phyloP scores from a whole-genome alignment of 2,329 filamentous ascomycete genomes.

The Onygenales sp. region DNA sequence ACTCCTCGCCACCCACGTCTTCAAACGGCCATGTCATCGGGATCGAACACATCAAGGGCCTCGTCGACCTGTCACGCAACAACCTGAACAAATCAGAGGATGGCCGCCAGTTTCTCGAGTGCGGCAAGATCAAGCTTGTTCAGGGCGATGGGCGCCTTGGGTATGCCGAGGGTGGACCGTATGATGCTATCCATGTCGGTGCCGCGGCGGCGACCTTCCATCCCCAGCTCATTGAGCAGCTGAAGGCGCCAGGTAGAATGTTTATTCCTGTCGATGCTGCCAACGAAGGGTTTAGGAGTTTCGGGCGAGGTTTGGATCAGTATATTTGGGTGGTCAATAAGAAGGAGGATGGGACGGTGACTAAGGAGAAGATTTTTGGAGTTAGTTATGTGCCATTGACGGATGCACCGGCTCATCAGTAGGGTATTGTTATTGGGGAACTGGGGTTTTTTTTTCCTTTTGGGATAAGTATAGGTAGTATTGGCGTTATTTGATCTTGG shows the following conservation, averaged over 20 bases:
- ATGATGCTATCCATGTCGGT: slow-evolving; percentile 93
- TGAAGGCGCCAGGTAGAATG: slow-evolving; percentile 65
- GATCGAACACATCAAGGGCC: slow-evolving; percentile 60
- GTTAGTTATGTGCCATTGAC: slow-evolving; percentile 58
- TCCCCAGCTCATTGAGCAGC: slow-evolving; percentile 61
- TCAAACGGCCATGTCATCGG: slow-evolving; percentile 52
- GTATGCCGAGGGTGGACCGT: slow-evolving; percentile 51
- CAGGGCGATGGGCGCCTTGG: slow-evolving; percentile 65
- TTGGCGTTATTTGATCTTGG: too few species aligned
- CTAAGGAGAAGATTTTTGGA: slow-evolving; percentile 48
- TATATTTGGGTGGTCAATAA: slow-evolving; percentile 58
- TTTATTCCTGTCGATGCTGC: slow-evolving; percentile 55
- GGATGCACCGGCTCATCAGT: slow-evolving; percentile 39
- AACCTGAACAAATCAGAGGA: slow-evolving; percentile 58
- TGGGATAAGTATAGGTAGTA: background rate
- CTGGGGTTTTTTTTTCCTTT: background rate
- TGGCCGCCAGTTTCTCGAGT: slow-evolving; percentile 51
- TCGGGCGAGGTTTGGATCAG: slow-evolving; percentile 33
- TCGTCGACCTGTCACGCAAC: slow-evolving; percentile 51
- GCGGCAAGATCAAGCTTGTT: slow-evolving; percentile 60
- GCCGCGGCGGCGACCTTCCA: slow-evolving; percentile 72
- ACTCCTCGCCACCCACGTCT: slow-evolving; percentile 12
- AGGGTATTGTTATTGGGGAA: background rate
- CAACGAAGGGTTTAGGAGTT: slow-evolving; percentile 14
- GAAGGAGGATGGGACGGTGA: slow-evolving; percentile 47